Percentiles rank a stretch among this genome's conserved stretches.
Conservation (phyloP, 768 basidiomycete genomes). For the Xanthoconium purpureum region DNA sequence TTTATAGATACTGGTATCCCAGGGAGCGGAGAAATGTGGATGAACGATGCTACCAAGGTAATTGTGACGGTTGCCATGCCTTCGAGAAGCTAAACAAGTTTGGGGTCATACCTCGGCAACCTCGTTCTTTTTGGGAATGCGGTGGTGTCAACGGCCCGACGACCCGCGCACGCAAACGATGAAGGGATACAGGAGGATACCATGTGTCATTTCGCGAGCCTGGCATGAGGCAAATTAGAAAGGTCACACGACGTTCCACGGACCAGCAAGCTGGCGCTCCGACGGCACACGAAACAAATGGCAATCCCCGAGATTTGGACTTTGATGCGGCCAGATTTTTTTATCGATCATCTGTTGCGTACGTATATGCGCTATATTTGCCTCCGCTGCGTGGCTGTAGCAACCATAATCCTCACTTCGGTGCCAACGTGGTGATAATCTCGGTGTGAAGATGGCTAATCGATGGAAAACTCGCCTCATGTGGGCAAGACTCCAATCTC, state of each 20-base stretch:
- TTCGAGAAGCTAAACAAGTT: neutral
- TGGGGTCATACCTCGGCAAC: neutral
- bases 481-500: neutral
- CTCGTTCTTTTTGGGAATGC: constrained; percentile 1
- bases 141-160: neutral
- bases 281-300: neutral
- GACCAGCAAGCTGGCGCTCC: neutral
- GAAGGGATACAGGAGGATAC: no score
- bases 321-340: neutral
- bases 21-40: neutral
- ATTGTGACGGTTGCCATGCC: neutral
- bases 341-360: neutral
- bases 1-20: neutral
- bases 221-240: no score
- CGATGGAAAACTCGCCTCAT: constrained; percentile 1
- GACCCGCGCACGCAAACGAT: no score
- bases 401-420: neutral
- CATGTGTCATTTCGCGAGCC: no score
- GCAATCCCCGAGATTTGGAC: neutral
- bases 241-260: constrained; percentile 3
- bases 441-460: neutral
- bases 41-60: neutral
- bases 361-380: neutral
- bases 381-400: neutral
- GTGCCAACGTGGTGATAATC: constrained; percentile 3